Evolutionary conservation across 1,284 basidiomycete species (phyloP), one percentile per base, ranked within the genome.

Genomic region (Leccinum solheimii): DNA sequence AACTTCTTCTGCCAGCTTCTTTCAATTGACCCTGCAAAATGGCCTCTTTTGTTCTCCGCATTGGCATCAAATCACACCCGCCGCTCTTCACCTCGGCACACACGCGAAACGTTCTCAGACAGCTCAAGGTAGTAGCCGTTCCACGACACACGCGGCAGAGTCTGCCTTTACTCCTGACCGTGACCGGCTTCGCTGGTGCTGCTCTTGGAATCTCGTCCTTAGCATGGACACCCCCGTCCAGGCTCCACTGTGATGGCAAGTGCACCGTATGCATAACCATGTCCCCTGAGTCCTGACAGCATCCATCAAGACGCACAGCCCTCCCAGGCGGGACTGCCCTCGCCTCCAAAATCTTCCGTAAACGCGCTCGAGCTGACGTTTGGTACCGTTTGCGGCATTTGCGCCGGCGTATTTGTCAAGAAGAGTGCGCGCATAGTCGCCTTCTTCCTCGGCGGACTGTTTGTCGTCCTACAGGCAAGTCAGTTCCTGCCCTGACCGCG

Each of bases 351-450:
- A 56, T 94, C 92, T 40, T 83, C 85, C 1, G 81, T 97, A 30
- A 91, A 87, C 64, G 64, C 87, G n/a, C 92, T 92, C 71, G 87
- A 96, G 70, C 85, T 98, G 52, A 82, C 87, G 0, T 97, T 98
- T 72, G 95, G 96, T 34, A 92, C 93, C 13, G 86, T 92, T 1
- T 87, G 88, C 62, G 94, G 95, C 2, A 75, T 98, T 55, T 98
- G 94, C 70, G 87, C 94, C 0, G 96, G 96, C 0, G 83, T 98
- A 0, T 98, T 98, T 72, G 26, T 97, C 69, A 97, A 97, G 79
- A 97, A 97, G 76, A 96, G 96, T 32, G 86, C 90, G 43, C 94
- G 89, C 74, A 79, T 86, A 2, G 76, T 92, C 23, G 96, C 95
- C 0, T 95, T 95, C 76, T 76, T 91, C 58, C 78, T 97, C 11